Evolutionary conservation across 495 filamentous ascomycete species (phyloP).

Genomic region (Aspergillus egyptiacus): DNA sequence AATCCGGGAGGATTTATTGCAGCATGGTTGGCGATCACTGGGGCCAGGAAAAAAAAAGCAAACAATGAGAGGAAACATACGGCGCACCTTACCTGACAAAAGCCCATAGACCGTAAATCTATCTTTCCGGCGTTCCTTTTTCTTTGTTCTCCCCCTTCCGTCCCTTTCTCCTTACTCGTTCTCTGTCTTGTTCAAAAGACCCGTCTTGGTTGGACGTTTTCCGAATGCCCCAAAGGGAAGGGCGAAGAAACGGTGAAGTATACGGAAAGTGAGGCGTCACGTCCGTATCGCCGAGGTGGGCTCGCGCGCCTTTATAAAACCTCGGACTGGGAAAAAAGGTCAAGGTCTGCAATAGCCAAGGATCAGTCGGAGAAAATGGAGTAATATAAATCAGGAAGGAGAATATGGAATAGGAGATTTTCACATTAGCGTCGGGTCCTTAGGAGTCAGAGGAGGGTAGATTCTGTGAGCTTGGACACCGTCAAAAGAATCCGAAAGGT

Average conservation of each 20-base stretch:
- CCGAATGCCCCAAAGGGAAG: constrained; percentile 10
- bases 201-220: too few relatives aligned
- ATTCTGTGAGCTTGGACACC: neutral
- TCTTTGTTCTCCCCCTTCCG: constrained; percentile 2
- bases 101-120: constrained; percentile 11
- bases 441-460: neutral
- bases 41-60: constrained; percentile 33
- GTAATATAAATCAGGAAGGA: neutral
- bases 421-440: constrained; percentile 5
- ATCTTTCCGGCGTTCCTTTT: constrained; percentile 7
- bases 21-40: constrained; percentile 43
- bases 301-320: constrained; percentile 9
- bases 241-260: constrained; percentile 25
- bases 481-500: neutral
- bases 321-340: neutral
- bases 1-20: constrained; percentile 39
- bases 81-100: constrained; percentile 20
- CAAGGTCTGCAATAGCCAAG: neutral
- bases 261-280: constrained; percentile 26
- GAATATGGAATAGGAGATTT: constrained; percentile 9
- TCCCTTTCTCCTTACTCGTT: neutral
- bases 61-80: constrained; percentile 15
- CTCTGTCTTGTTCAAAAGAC: neutral
- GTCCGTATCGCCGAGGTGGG: constrained; percentile 18
- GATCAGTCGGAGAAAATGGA: constrained; percentile 1